Base-by-base conservation (phyloP, 2,329 filamentous ascomycete genomes). In the Periconia macrospinosa region DNA sequence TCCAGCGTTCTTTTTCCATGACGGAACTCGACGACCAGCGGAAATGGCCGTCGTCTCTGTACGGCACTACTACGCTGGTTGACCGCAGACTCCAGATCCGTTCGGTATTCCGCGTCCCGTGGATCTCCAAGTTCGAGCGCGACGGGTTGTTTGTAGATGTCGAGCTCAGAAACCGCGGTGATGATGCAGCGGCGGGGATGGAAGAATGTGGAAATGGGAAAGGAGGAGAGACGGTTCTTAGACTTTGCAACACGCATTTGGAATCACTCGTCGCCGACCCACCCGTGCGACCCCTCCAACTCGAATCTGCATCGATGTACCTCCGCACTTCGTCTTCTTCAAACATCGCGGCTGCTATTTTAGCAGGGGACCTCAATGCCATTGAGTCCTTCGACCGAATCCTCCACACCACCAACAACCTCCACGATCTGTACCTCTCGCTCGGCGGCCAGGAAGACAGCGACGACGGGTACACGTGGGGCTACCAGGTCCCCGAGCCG, bases 291-390 rank as follows among this genome's bases (percentile, higher is more conserved):
- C 80, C 80, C 0, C 59, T 69, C 0, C 83, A 86, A 60, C 66
- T 86, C 49, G 61, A 71, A 19, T 58, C 76, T 9, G 76, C 79
- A 2, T 76, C 78, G 0, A 55, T 62, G 44, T 75, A 78, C 53
- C 74, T 85, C 62, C 75, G 75, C 2, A 63, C 69, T 2, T 8
- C 23, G 5, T 27, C 23, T 8, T 8, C 23, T 27, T 37, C 67
- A 0, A 56, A 66, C 2, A 66, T 80, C 1, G 53, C 75, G 7
- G 78, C 74, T 1, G 77, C 75, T 1, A 51, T 84, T 1, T 60
- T 81, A 2, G 81, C 80, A 0, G 83, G 83, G 0, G 83, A 86
- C 61, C 75, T 85, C 42, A 86, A 86, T 56, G 82, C 83, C 19
- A 83, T 85, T 30, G 75, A 84, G 56, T 75, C 75, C 0, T 83